Percentiles rank a stretch among this genome's conserved stretches.
Evolutionary conservation across 2,329 filamentous ascomycete genomes (phyloP).

Genomic region (Nakataea oryzae): DNA sequence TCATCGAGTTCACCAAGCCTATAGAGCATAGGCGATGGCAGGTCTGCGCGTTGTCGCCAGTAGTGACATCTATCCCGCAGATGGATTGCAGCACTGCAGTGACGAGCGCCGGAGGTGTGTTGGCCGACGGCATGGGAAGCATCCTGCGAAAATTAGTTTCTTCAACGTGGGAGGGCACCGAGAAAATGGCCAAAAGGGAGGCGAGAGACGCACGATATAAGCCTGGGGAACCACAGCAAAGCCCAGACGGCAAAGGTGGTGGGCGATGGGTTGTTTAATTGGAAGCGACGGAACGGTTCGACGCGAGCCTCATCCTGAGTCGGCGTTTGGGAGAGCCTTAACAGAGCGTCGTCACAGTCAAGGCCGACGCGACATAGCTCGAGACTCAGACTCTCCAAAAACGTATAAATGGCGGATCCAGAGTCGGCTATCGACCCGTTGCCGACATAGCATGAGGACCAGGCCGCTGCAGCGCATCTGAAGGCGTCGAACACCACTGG

Average conservation of each 20-base stretch:
- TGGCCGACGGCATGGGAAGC: neutral
- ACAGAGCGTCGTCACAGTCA: neutral
- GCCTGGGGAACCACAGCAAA: neutral
- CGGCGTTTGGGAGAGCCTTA: neutral
- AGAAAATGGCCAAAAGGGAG: neutral
- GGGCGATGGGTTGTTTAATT: neutral
- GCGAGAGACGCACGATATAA: neutral
- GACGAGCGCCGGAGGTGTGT: neutral
- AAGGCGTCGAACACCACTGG: conserved; percentile 19
- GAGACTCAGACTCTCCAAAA: conserved; percentile 15
- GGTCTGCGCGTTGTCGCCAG: neutral
- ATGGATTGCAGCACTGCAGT: neutral
- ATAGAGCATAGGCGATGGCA: neutral
- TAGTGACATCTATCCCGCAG: neutral
- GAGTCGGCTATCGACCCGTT: conserved; percentile 15
- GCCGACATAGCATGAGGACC: conserved; percentile 16
- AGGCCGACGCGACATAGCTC: conserved; percentile 1
- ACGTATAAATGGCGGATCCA: conserved; percentile 12
- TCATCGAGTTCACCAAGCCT: neutral
- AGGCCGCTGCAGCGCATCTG: conserved; percentile 17
- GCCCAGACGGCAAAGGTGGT: conserved; percentile 2
- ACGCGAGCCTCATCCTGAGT: neutral
- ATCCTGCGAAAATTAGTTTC: neutral
- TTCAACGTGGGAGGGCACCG: neutral
- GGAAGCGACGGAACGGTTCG: neutral